Evolutionary conservation across 2,329 filamentous ascomycete genomes (phyloP), one percentile per base, ranked within the genome.

Genomic region (Paecilomyces sp.): DNA sequence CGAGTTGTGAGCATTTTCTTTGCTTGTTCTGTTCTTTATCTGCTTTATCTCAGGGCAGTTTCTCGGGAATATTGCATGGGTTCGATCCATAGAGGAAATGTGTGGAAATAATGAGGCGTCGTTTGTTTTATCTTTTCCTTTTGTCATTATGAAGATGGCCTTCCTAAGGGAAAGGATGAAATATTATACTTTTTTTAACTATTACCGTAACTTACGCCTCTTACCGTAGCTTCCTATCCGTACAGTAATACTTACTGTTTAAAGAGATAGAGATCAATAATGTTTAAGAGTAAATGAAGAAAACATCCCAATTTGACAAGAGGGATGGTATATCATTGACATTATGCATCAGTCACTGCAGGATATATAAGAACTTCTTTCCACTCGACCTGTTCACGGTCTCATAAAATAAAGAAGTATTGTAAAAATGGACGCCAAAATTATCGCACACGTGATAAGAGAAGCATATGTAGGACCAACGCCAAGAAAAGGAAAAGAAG

Each of bases 1-100:
- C 41, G n/a, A 47, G 41, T 47, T 22, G n/a, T 47, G 63, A 60
- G 63, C 34, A 33, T 33, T 33, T 12, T 8, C 60, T 59, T 54
- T 31, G 2, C 25, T 54, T 54, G 9, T 54, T 28, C 30, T 54
- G 1, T 15, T 13, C 15, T 22, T 22, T 28, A 54, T 12, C 25
- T 22, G n/a, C 6, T 54, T 54, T 28, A n/a, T 54, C 12, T 28
- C 24, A n/a, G 52, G 22, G 22, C 25, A 9, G 24, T 15, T 9
- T 22, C 22, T 31, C 41, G 41, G 41, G n/a, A 47, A 47, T 47
- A 18, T 47, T 18, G 7, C 41, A 47, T 47, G 41, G 41, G 41
- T 9, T 47, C 25, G 25, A 28, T 28, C 25, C 25, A 47, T 18
- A 47, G 41, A 47, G 41, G 41, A 47, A 22, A 22, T 18, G 5